phyloP scores from a whole-genome alignment of 768 basidiomycete genomes.

The Amylocystis lapponica region DNA sequence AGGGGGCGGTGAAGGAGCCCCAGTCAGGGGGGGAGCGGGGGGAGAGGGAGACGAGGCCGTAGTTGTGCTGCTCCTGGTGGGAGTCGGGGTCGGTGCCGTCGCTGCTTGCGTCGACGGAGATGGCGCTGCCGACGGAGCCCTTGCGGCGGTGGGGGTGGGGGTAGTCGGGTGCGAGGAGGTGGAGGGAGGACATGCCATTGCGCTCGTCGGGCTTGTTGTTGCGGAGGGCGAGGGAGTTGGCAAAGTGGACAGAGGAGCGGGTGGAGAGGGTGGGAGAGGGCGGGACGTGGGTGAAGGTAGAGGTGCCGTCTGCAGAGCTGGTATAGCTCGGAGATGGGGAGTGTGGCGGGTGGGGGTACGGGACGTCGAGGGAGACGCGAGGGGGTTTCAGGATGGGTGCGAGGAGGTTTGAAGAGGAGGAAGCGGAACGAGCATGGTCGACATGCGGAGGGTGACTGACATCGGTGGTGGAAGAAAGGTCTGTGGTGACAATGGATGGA shows the following conservation, averaged over 20 bases:
- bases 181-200: constrained; percentile 45
- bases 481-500: constrained; percentile 17
- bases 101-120: constrained; percentile 40
- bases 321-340: constrained; percentile 29
- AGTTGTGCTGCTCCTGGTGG: constrained; percentile 18
- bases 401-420: constrained; percentile 7
- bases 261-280: constrained; percentile 77
- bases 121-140: constrained; percentile 50
- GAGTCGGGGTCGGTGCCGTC: constrained; percentile 35
- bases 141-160: constrained; percentile 43
- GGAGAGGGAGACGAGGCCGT: constrained; percentile 16
- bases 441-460: constrained; percentile 3
- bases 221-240: constrained; percentile 50
- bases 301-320: constrained; percentile 35
- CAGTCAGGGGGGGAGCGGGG: constrained; percentile 31
- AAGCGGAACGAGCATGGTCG: constrained; percentile 3
- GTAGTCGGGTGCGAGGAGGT: constrained; percentile 39
- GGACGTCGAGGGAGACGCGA: constrained; percentile 18
- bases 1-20: constrained; percentile 27
- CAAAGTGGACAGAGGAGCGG: constrained; percentile 53
- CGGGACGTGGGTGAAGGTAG: constrained; percentile 35
- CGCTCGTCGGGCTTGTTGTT: constrained; percentile 62
- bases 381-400: constrained; percentile 10
- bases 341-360: constrained; percentile 9
- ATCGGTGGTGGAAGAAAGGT: constrained; percentile 18